Percentiles rank a stretch among this genome's conserved stretches.
Evolutionary conservation across 495 filamentous ascomycete genomes (phyloP).

Genomic region (Tuber aestivum): DNA sequence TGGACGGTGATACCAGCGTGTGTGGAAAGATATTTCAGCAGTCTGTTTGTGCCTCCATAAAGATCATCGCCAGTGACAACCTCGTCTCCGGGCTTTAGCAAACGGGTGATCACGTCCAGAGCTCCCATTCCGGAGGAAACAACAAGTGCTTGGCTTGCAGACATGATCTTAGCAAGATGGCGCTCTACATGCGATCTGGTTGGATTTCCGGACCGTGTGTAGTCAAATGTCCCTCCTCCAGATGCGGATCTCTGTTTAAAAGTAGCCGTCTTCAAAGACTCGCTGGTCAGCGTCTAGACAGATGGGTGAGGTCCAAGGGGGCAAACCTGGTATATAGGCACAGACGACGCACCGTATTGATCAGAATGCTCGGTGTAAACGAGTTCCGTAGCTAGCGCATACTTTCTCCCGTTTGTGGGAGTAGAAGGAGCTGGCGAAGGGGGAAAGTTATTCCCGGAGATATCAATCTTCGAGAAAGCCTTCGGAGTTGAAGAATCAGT

Average conservation of each 20-base stretch:
- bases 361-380: slow-evolving; percentile 93
- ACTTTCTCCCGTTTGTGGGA: slow-evolving; percentile 73
- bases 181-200: slow-evolving; percentile 94
- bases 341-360: slow-evolving; percentile 90
- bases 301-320: not conserved
- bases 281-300: slow-evolving; percentile 1
- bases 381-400: slow-evolving; percentile 89
- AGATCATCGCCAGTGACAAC: slow-evolving; percentile 95
- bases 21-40: slow-evolving; percentile 83
- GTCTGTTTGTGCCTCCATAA: slow-evolving; percentile 90
- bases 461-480: slow-evolving; percentile 65
- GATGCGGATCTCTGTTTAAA: slow-evolving; percentile 87
- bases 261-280: slow-evolving; percentile 65
- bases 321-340: slow-evolving; percentile 84
- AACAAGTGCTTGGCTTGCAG: slow-evolving; percentile 79
- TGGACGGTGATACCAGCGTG: slow-evolving; percentile 86
- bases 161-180: slow-evolving; percentile 98
- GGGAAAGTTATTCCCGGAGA: slow-evolving; percentile 84
- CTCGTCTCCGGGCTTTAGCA: slow-evolving; percentile 89
- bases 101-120: slow-evolving; percentile 90
- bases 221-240: slow-evolving; percentile 85
- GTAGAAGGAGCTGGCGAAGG: slow-evolving; percentile 93
- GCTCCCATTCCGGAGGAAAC: slow-evolving; percentile 97
- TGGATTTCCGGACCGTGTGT: slow-evolving; percentile 93
- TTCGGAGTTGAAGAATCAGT: slow-evolving; percentile 53